Base-by-base conservation (phyloP, 345 rosid genomes). In the Linum trigynum region DNA sequence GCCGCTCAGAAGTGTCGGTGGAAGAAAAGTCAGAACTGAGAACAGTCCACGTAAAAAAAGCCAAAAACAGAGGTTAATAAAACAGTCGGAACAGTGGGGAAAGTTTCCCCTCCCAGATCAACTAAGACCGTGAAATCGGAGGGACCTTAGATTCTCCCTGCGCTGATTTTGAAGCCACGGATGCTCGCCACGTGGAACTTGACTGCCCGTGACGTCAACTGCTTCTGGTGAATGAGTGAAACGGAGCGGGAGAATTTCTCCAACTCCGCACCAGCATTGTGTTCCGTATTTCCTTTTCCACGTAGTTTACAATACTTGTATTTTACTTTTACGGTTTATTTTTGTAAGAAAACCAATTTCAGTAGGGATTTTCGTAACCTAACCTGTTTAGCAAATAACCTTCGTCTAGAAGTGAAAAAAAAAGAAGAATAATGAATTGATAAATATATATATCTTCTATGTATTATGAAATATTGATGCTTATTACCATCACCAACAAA, bases 1-100 rank as follows among this genome's bases (percentile, higher is more conserved):
- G 73, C 51, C 64, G 58, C 23, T 65, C 63, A 61, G 8, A 40
- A 84, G 76, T 77, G 83, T 77, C 87, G 82, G 76, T 72, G 71
- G 71, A 63, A 39, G 75, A 35, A 3, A 50, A 32, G 11, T 14
- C 0, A 53, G 23, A 39, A 42, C 62, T 14, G 9, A 6, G 12
- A 6, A 7, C 32, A 16, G 51, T 23, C 32, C 32, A 7, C 37
- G 2, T 8, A 63, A n/a, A 38, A 38, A 16, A 8, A 51, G 23
- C 8, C 3, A 3, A n/a, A 37, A 56, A 57, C 14, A 37, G 5
- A 11, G 0, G 37, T 1, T 23, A 23, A 23, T 23, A 23, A 23
- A 23, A 23, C 32, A 23, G 32, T 23, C 32, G 32, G 32, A 23
- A 23, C 32, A 23, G 32, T 23, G 32, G 32, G 32, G 32, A 23